These are phyloP conservation scores for Lachancea meyersii DNA, from an alignment of 805 yeast species.

Conservation along the genomic window DNA sequence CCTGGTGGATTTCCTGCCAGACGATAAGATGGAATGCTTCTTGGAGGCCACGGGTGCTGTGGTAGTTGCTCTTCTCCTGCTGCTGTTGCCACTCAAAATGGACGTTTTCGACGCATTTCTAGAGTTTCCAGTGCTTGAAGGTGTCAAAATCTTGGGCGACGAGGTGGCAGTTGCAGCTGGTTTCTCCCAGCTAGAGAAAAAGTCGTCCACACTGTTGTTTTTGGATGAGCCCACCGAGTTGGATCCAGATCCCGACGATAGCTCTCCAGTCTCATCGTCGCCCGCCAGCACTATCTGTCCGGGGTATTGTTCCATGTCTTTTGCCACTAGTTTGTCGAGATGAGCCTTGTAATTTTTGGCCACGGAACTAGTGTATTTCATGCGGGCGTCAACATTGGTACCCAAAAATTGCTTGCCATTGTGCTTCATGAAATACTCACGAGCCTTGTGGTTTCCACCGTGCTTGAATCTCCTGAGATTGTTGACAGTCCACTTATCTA, in stretches of 20 bases:
- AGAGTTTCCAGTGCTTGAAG: constrained; percentile 19
- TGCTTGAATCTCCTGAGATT: constrained; percentile 88
- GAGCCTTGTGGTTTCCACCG: constrained; percentile 87
- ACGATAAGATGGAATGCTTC: constrained; percentile 44
- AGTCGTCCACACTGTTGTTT: constrained; percentile 63
- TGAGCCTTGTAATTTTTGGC: constrained; percentile 81
- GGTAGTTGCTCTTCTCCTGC: constrained; percentile 27
- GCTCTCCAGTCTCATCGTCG: constrained; percentile 18
- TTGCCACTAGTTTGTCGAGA: constrained; percentile 57
- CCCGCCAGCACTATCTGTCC: constrained; percentile 51
- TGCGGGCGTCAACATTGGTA: constrained; percentile 53
- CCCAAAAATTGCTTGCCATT: constrained; percentile 71
- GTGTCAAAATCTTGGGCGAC: constrained; percentile 22
- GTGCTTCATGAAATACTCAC: constrained; percentile 74
- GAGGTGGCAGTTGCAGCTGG: constrained; percentile 44
- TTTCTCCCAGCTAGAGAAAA: constrained; percentile 87
- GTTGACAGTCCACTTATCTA: constrained; percentile 90
- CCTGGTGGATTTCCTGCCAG: constrained; percentile 50
- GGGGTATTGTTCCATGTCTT: constrained; percentile 69
- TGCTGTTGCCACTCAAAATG: constrained; percentile 23
- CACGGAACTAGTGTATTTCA: constrained; percentile 72
- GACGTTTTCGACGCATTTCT: constrained; percentile 17
- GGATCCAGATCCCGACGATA: constrained; percentile 18
- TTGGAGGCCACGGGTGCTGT: constrained; percentile 27
- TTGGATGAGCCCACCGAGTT: constrained; percentile 32